Conservation (phyloP, 257 asterid species). For the Lycium ferocissimum region DNA sequence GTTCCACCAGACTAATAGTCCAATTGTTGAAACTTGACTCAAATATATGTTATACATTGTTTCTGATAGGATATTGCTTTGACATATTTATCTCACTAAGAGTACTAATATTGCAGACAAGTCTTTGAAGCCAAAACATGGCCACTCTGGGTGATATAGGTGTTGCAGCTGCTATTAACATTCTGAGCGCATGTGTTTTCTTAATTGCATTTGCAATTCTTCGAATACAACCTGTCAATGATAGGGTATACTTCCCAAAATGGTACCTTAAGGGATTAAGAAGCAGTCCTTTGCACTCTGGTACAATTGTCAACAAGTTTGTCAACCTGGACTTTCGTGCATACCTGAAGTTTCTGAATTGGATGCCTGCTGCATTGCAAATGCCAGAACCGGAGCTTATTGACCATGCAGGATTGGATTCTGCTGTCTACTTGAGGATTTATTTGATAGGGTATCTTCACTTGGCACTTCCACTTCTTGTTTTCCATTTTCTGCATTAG, state of each 20-base stretch:
- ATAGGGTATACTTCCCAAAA: slow-evolving; percentile 94
- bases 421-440: slow-evolving; percentile 88
- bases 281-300: slow-evolving; percentile 71
- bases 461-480: not conserved
- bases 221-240: slow-evolving; percentile 91
- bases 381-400: slow-evolving; percentile 98
- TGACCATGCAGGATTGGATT: slow-evolving; percentile 95
- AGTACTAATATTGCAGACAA: slow-evolving; percentile 33
- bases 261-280: slow-evolving; percentile 94
- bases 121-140: slow-evolving; percentile 53
- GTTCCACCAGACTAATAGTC: not conserved
- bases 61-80: not conserved
- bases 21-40: slow-evolving; percentile 6
- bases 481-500: slow-evolving; percentile 27
- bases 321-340: slow-evolving; percentile 87
- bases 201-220: slow-evolving; percentile 87
- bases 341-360: slow-evolving; percentile 74
- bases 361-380: slow-evolving; percentile 92
- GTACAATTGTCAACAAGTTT: slow-evolving; percentile 64
- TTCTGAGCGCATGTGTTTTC: slow-evolving; percentile 73
- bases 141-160: slow-evolving; percentile 82
- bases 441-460: slow-evolving; percentile 81
- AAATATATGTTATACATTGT: not conserved
- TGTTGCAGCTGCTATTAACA: slow-evolving; percentile 78
- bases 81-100: not conserved